Evolutionary conservation across 2,329 filamentous ascomycete genomes (phyloP), one percentile per base, ranked within the genome.

Genomic region (Colletotrichum theobromicola): DNA sequence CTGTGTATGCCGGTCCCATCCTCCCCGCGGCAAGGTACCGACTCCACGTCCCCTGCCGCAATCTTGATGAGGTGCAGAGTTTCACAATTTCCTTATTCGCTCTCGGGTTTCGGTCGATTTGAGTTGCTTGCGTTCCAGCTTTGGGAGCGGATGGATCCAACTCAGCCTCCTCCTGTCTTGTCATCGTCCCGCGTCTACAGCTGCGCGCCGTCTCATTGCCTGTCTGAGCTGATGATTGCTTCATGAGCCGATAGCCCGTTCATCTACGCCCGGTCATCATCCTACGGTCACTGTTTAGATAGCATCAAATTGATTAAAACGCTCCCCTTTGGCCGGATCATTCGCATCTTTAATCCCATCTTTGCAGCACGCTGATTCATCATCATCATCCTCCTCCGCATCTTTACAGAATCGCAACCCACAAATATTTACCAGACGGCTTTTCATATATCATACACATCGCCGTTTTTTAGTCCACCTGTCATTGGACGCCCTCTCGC

Each of bases 131-230:
- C 42, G 62, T 58, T 67, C 42, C 57, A 63, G 57, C 26, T 30
- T 67, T 61, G 68, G 72, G 42, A 55, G 66, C 35, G 46, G 57
- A 64, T 34, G 24, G 42, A 42, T 55, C 42, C 42, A 67, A 28
- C 72, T 74, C 68, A 74, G 72, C 72, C 72, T 66, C 66, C 65
- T 75, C 66, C 61, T 74, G 72, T 74, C 71, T 70, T 74, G 67
- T 64, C 74, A 53, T 75, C 74, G 34, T 74, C 74, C 62, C 66
- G 70, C 65, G 60, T 67, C 70, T 57, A 66, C 70, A 63, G 62
- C 64, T 67, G 55, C 57, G 46, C 46, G 71, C 62, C 67, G 61
- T 72, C 58, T 64, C 72, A 71, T 60, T 67, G 58, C 69, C 80
- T 63, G 68, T 72, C 72, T 72, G 72, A 74, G 72, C 72, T 67